Conservation (phyloP, 768 basidiomycete species). For the Cystoderma amianthinum region DNA sequence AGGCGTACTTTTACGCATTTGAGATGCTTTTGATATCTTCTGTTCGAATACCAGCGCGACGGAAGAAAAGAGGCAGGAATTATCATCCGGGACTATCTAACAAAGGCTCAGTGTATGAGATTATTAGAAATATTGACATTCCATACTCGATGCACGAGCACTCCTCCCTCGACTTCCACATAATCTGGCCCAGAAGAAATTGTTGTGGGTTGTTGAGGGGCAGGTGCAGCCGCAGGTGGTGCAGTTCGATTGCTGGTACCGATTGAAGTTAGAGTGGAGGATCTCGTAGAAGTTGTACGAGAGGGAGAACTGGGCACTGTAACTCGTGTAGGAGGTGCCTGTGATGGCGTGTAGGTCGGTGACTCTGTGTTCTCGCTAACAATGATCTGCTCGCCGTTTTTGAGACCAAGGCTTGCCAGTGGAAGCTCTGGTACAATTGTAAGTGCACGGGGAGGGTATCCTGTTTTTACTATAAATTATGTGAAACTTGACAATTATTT, state of each 20-base stretch:
- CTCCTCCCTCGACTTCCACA: conserved; percentile 56
- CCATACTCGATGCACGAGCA: conserved; percentile 65
- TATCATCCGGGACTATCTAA: conserved; percentile 93
- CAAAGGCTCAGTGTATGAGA: not conserved
- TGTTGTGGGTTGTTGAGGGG: conserved; percentile 8
- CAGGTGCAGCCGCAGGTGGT: conserved; percentile 5
- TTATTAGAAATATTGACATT: not conserved
- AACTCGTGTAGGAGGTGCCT: conserved; percentile 8
- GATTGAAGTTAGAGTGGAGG: conserved; percentile 3
- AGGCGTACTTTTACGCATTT: conserved; percentile 66
- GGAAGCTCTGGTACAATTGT: conserved; percentile 70
- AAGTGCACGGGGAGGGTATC: conserved; percentile 78
- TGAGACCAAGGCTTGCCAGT: conserved; percentile 69
- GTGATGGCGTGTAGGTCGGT: conserved; percentile 10
- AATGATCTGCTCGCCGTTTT: conserved; percentile 80
- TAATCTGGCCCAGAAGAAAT: conserved; percentile 39
- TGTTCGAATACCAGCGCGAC: conserved; percentile 84
- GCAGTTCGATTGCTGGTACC: conserved; percentile 1
- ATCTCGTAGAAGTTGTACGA: conserved; percentile 7
- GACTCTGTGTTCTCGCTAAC: conserved; percentile 54
- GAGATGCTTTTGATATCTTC: conserved; percentile 59
- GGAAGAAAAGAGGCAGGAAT: conserved; percentile 90
- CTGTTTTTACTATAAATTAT: conserved; percentile 73
- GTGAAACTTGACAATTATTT: conserved; percentile 1
- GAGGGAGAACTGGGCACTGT: conserved; percentile 6